phyloP scores from a whole-genome alignment of 2,329 filamentous ascomycete species.

The Coniochaeta prunicola region DNA sequence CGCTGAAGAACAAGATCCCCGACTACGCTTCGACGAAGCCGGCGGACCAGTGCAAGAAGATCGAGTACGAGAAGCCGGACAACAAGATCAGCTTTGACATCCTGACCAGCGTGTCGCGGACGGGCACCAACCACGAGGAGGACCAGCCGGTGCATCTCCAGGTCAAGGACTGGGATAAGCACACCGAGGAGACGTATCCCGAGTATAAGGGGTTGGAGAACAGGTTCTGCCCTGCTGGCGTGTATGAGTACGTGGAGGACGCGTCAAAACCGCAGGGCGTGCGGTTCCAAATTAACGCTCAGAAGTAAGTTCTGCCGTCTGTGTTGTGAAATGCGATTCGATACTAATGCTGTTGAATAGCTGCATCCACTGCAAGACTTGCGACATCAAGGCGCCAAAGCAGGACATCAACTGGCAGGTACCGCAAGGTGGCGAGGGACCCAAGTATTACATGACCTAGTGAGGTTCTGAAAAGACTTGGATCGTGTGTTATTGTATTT shows the following conservation, averaged over 20 bases:
- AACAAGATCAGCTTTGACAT: constrained; percentile 95
- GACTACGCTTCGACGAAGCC: constrained; percentile 75
- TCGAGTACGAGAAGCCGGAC: constrained; percentile 95
- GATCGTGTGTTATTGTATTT: neutral
- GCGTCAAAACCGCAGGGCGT: constrained; percentile 79
- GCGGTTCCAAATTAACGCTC: constrained; percentile 93
- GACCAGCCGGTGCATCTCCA: constrained; percentile 96
- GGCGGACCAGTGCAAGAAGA: constrained; percentile 75
- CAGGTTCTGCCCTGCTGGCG: constrained; percentile 91
- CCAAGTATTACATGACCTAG: constrained; percentile 65
- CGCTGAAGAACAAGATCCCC: constrained; percentile 71
- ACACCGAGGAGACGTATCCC: constrained; percentile 77
- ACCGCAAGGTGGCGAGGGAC: constrained; percentile 80
- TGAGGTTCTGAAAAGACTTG: neutral
- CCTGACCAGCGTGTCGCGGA: constrained; percentile 87
- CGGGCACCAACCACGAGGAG: constrained; percentile 97
- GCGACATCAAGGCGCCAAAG: constrained; percentile 93
- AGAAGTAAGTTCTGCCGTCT: constrained; percentile 63
- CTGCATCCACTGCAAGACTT: constrained; percentile 99
- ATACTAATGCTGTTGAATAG: constrained; percentile 36
- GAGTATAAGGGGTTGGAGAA: constrained; percentile 90
- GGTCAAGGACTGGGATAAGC: constrained; percentile 90
- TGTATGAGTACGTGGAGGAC: constrained; percentile 98
- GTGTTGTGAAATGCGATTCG: neutral
- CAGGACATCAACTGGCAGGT: constrained; percentile 98